These are phyloP conservation scores for Lentinus brumalis DNA, from an alignment of 768 basidiomycete genomes.

Conservation along the genomic window DNA sequence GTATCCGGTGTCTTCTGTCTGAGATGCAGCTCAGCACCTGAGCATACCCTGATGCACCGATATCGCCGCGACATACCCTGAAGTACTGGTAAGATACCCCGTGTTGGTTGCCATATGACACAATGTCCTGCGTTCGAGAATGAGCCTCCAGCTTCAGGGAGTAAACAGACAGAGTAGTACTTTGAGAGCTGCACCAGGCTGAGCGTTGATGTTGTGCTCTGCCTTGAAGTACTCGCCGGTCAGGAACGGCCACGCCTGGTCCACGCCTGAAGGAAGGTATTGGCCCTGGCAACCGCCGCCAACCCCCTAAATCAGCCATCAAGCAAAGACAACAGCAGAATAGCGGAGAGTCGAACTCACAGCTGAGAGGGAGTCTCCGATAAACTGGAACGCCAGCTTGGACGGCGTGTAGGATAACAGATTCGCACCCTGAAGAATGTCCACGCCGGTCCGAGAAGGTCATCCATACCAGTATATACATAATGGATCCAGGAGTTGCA, in stretches of 20 bases:
- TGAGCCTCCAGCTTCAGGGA: not conserved
- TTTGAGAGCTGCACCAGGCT: conserved; percentile 54
- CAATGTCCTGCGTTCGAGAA: conserved; percentile 42
- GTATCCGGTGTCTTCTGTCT: conserved; percentile 62
- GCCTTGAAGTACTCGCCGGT: conserved; percentile 53
- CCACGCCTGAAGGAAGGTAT: conserved; percentile 52
- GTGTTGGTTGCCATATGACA: conserved; percentile 55
- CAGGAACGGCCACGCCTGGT: conserved; percentile 60
- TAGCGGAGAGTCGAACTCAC: conserved; percentile 28
- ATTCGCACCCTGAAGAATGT: conserved; percentile 42
- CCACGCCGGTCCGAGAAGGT: not conserved
- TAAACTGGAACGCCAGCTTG: conserved; percentile 52
- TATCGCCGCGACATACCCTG: conserved; percentile 32
- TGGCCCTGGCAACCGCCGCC: conserved; percentile 46
- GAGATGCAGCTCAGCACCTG: not conserved
- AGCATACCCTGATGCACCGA: not conserved
- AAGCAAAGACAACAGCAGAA: not conserved
- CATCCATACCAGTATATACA: not conserved
- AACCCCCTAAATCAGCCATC: conserved; percentile 1
- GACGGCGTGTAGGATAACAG: conserved; percentile 49
- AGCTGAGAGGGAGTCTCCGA: conserved; percentile 60
- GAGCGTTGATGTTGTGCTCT: conserved; percentile 53
- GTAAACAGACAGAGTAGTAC: conserved; percentile 28
- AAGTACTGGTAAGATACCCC: conserved; percentile 55
- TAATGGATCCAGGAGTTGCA: not conserved